Base-by-base conservation (phyloP, 345 rosid species). In the Leavenworthia alabamica region DNA sequence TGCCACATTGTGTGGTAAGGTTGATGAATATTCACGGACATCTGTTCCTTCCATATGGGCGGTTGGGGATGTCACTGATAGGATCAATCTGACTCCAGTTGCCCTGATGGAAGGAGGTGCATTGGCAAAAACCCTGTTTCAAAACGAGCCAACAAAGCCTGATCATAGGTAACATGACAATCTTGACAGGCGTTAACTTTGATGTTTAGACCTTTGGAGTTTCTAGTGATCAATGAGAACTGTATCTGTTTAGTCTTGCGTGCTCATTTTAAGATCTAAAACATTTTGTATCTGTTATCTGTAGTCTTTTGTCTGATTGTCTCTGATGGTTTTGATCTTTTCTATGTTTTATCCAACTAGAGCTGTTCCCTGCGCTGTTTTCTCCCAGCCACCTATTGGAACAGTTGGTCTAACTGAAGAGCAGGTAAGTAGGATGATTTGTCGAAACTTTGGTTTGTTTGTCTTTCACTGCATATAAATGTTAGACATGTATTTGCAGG, bases 41-140 rank as follows among this genome's bases (percentile, higher is more conserved):
- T 80, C 95, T 5, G 89, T 89, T 61, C 89, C 96, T 50, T 86
- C 98, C 45, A 89, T 92, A 47, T 92, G 90, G 95, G 98, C 98
- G 31, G 93, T 92, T 50, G 98, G 98, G 69, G 98, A 92, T 67
- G 96, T 89, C 46, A 92, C 98, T 16, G 95, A 86, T 66, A 75
- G 98, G 62, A 61, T 92, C 64, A 92, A 92, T 79, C 72, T 92
- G 88, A 92, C 96, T 74, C 98, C 98, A 46, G 98, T 92, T 73
- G 96, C 98, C 53, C 79, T 92, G 75, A 92, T 92, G 96, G 98
- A 92, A 80, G 98, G 98, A 72, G 90, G 79, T 54, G 98, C 98
- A 44, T 69, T 92, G 71, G 98, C 96, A 55, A 89, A 92, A 78
- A 83, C 96, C 8, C 28, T 92, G 44, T 86, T 89, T 66, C 75